These are phyloP conservation scores for Grifola frondosa DNA, from an alignment of 1,284 basidiomycete species.

Conservation along the genomic window DNA sequence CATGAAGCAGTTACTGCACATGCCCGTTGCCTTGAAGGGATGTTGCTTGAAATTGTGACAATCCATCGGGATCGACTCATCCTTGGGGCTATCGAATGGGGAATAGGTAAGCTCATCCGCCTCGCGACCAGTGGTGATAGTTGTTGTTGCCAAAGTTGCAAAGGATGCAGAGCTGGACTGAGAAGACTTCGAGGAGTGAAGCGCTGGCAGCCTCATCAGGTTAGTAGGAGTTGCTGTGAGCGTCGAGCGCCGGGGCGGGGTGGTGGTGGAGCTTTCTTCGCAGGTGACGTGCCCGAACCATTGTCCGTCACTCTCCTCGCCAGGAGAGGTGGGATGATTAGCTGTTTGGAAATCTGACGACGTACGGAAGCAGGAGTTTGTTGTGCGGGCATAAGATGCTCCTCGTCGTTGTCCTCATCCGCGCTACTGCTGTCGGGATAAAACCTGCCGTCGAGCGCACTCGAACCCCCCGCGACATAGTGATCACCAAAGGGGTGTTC, in stretches of 20 bases:
- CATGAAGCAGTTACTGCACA: constrained; percentile 60
- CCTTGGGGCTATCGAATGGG: constrained; percentile 48
- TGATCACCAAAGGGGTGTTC: constrained; percentile 41
- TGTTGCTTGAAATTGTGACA: constrained; percentile 58
- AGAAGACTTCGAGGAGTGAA: constrained; percentile 22
- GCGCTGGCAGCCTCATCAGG: constrained; percentile 18
- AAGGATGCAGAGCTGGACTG: constrained; percentile 24
- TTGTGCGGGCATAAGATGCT: constrained; percentile 9
- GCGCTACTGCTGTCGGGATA: constrained; percentile 18
- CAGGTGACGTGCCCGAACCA: constrained; percentile 2
- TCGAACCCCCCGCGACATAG: constrained; percentile 40
- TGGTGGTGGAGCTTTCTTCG: constrained; percentile 29
- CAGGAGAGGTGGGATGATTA: constrained; percentile 6
- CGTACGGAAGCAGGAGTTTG: constrained; percentile 14
- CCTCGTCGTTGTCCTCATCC: constrained; percentile 29
- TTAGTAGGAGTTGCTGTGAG: constrained; percentile 16
- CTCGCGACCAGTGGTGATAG: constrained; percentile 21
- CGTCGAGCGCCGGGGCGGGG: constrained; percentile 28
- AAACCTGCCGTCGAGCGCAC: constrained; percentile 42
- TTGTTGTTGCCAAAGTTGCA: constrained; percentile 18
- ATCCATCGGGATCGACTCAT: constrained; percentile 26
- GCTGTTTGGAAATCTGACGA: constrained; percentile 8
- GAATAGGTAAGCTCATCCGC: constrained; percentile 38
- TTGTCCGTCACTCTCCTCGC: constrained; percentile 11
- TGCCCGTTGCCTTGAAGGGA: constrained; percentile 60